Base-by-base conservation (phyloP, 1,284 basidiomycete genomes). In the Apiotrichum porosum region DNA sequence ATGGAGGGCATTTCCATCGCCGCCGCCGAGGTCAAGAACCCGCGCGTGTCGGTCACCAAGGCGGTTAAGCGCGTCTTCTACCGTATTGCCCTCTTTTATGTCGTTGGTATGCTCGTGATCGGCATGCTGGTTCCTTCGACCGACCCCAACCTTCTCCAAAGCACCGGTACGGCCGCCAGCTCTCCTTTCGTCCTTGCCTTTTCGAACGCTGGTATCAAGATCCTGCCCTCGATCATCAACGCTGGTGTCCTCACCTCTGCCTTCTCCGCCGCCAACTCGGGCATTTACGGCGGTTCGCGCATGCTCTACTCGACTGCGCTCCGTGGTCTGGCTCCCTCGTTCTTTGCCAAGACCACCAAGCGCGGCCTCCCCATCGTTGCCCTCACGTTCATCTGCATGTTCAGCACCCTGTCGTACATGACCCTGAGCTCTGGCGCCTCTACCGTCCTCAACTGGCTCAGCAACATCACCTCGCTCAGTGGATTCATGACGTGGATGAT, bases 391-490 rank as follows among this genome's bases (percentile, higher is more conserved):
- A 83, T 81, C 59, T 75, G 83, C 12, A 52, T 74, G n/a, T 88
- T 94, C 65, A 52, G 73, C 51, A 57, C 69, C 17, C 68, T 79
- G 24, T 69, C 77, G 23, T 77, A 71, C 64, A 80, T 83, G 78
- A 82, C 80, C 34, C 75, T 85, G 43, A 78, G 75, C 33, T 71
- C 84, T 9, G 83, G 83, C 35, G 76, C 68, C 32, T 85, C 89
- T 31, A 28, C 26, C 8, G 26, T 28, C 26, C 26, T 28, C 26
- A 28, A 28, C 26, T 28, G 26, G 26, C 88, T 94, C 69, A 69
- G 72, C 22, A 90, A 85, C 83, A 83, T 91, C 58, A 67, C 81
- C 36, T 85, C 83, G 72, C 83, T 89, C 65, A 61, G 62, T 17
- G 84, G 84, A 34, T 68, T 85, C 5, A 49, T 66, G 44, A 62